Conservation (phyloP, 108 stramenopile genomes). For the Fistulifera solaris region DNA sequence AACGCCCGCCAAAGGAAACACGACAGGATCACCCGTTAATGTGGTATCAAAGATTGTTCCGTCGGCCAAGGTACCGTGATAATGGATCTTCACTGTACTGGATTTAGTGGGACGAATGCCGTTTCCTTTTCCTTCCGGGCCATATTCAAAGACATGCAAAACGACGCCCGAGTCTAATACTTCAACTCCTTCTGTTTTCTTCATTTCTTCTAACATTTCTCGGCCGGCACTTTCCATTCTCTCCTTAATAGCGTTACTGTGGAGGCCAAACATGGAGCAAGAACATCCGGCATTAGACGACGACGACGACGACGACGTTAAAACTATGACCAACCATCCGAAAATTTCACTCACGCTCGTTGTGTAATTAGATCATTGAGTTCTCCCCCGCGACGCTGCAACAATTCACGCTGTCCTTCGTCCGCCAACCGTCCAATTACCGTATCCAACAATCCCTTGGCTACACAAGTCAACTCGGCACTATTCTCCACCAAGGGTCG, state of each 20-base stretch:
- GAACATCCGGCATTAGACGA: neutral
- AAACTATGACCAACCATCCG: neutral
- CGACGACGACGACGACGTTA: neutral
- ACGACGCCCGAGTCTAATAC: constrained; percentile 54
- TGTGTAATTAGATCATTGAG: constrained; percentile 57
- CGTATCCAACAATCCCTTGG: constrained; percentile 71
- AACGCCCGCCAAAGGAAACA: constrained; percentile 57
- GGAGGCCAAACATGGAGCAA: constrained; percentile 4
- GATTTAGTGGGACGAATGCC: constrained; percentile 55
- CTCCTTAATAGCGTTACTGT: constrained; percentile 52
- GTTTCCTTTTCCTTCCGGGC: constrained; percentile 56
- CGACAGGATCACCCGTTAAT: constrained; percentile 59
- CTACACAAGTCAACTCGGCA: constrained; percentile 68
- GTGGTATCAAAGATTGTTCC: constrained; percentile 81
- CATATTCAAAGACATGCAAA: constrained; percentile 61
- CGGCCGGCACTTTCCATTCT: constrained; percentile 55
- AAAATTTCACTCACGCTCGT: constrained; percentile 54
- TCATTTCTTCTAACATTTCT: constrained; percentile 70
- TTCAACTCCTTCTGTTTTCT: constrained; percentile 43
- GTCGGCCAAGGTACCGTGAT: constrained; percentile 80
- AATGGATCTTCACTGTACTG: constrained; percentile 65
- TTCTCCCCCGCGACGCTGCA: constrained; percentile 47
- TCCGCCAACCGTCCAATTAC: constrained; percentile 68
- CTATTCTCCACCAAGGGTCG: constrained; percentile 64
- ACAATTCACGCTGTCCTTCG: constrained; percentile 40